phyloP scores from a whole-genome alignment of 345 rosid species.

The Aquilaria sinensis region DNA sequence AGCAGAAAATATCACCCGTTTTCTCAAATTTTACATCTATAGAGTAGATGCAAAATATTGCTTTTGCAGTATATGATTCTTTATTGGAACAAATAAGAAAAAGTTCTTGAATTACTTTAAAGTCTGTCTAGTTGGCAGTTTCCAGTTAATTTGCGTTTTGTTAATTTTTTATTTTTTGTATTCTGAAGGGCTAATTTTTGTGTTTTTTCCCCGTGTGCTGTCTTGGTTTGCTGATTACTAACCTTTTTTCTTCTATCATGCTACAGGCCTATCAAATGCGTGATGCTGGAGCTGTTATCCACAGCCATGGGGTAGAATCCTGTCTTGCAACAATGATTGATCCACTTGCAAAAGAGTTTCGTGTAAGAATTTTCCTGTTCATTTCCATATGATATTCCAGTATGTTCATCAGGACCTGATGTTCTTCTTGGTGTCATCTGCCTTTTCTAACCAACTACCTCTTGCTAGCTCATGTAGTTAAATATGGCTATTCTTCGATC shows the following conservation, averaged over 20 bases:
- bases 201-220: neutral
- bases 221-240: neutral
- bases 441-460: neutral
- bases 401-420: neutral
- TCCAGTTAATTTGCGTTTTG: too few relatives aligned
- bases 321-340: constrained; percentile 93
- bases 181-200: too few relatives aligned
- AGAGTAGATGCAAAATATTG: too few relatives aligned
- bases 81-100: too few relatives aligned
- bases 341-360: constrained; percentile 77
- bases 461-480: too few relatives aligned
- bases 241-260: constrained; percentile 3
- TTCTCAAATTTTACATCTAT: too few relatives aligned
- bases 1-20: too few relatives aligned
- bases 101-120: too few relatives aligned
- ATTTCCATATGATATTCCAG: constrained; percentile 1
- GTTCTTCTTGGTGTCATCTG: neutral
- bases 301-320: constrained; percentile 96
- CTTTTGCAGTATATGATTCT: too few relatives aligned
- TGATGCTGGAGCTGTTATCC: constrained; percentile 96
- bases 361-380: constrained; percentile 40
- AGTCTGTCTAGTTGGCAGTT: too few relatives aligned
- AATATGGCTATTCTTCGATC: neutral
- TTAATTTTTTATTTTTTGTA: too few relatives aligned
- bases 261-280: constrained; percentile 79